Base-by-base conservation (phyloP, 1,284 basidiomycete species). In the Sanghuangporus sanghuang region DNA sequence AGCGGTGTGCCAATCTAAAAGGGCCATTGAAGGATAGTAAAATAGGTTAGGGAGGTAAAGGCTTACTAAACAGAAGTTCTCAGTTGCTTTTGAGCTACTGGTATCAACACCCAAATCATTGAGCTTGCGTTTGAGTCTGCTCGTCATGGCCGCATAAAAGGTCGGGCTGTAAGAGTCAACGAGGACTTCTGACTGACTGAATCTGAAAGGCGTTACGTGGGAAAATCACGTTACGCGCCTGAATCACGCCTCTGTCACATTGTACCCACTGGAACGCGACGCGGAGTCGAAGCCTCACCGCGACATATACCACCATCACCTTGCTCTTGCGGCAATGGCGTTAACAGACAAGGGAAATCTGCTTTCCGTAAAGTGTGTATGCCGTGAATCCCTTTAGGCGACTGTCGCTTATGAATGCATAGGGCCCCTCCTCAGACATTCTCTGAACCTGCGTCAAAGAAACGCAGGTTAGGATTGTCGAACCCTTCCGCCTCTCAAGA, bases 1-100 rank as follows among this genome's bases (percentile, higher is more conserved):
- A 97, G 78, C 6, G 94, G 94, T 23, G 94, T 98, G 6, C 94
- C 96, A 72, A 95, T 93, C 92, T 93, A 69, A 39, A 23, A 23
- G 16, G 65, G 66, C 39, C 64, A 68, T 68, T 68, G 62, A 62
- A 46, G 44, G 6, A 46, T n/a, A 16, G 7, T n/a, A 7, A 18
- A 39, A n/a, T 27, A 50, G 21, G 14, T 27, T 4, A 5, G 11
- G 35, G 3, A 50, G 46, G 48, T 14, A 0, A 54, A 44, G 54
- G 38, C 44, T 23, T 5, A 46, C 93, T 74, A 92, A 77, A 71
- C 94, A 95, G 74, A 97, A 97, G 61, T 87, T 90, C 75, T 96
- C 93, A 64, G 86, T 93, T 9, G 91, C 84, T 70, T 84, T 90
- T 18, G 77, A 78, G 70, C 86, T 87, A 8, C 81, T 78, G 5